phyloP scores from a whole-genome alignment of 73 alveolate species.

The Paramecium caudatum region DNA sequence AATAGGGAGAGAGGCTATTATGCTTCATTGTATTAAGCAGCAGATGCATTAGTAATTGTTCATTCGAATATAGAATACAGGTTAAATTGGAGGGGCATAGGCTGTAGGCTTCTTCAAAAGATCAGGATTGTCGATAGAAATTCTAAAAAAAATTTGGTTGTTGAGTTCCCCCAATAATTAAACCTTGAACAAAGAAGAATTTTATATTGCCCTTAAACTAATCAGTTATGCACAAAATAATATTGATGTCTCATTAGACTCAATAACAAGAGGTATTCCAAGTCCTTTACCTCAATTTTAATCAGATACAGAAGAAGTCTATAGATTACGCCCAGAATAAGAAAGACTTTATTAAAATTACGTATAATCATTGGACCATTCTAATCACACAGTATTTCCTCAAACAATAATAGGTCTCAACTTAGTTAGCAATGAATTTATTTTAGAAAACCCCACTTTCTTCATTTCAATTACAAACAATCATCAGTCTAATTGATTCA shows the following conservation, averaged over 20 bases:
- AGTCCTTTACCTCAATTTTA: constrained; percentile 39
- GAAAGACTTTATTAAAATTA: constrained; percentile 46
- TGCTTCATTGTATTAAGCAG: constrained; percentile 60
- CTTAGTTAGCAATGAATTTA: constrained; percentile 27
- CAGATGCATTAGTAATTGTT: constrained; percentile 23
- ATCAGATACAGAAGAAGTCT: constrained; percentile 59
- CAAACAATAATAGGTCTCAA: constrained; percentile 1
- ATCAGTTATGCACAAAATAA: constrained; percentile 58
- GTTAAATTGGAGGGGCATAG: constrained; percentile 59
- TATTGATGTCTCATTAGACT: constrained; percentile 26
- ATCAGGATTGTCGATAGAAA: constrained; percentile 40
- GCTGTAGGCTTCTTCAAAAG: constrained; percentile 53
- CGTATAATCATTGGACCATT: constrained; percentile 6
- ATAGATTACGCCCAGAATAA: constrained; percentile 45
- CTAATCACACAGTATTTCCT: not conserved
- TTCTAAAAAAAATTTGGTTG: constrained; percentile 61
- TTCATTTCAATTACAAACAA: constrained; percentile 1
- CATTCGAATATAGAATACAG: not conserved
- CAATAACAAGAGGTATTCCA: constrained; percentile 46
- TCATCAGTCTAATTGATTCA: constrained; percentile 41
- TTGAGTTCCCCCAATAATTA: constrained; percentile 53
- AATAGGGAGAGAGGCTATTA: constrained; percentile 59
- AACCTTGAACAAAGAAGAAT: constrained; percentile 56
- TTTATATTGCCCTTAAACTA: constrained; percentile 47
- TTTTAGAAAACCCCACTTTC: not conserved